These are phyloP conservation scores for Leccinellum rugosiceps DNA, from an alignment of 768 basidiomycete genomes.

Conservation along the genomic window DNA sequence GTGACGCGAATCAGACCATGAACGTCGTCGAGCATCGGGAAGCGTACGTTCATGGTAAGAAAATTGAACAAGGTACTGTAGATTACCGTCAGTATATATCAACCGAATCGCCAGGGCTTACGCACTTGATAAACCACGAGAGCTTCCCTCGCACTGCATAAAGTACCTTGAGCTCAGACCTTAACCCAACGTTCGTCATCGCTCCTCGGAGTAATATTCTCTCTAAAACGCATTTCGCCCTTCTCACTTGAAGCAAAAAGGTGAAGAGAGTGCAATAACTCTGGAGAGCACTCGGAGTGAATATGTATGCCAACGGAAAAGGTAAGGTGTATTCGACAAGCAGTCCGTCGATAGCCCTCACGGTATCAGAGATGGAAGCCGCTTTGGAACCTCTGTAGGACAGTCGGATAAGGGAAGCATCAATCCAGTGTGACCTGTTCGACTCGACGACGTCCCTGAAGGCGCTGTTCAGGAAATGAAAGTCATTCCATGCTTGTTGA, in stretches of 20 bases:
- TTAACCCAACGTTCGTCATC: conserved; percentile 31
- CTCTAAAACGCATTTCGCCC: conserved; percentile 71
- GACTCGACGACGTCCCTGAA: conserved; percentile 66
- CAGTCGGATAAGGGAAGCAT: conserved; percentile 66
- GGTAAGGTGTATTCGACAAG: conserved; percentile 77
- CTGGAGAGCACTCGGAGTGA: conserved; percentile 53
- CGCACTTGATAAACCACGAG: conserved; percentile 85
- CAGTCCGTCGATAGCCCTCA: conserved; percentile 64
- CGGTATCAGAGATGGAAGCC: conserved; percentile 46
- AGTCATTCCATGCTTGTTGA: conserved; percentile 72
- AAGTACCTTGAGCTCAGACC: conserved; percentile 60
- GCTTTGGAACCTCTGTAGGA: conserved; percentile 57
- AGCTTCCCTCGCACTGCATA: conserved; percentile 74
- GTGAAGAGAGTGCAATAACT: conserved; percentile 66
- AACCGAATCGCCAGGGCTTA: conserved; percentile 3
- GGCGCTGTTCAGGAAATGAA: conserved; percentile 79
- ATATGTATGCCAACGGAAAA: conserved; percentile 78
- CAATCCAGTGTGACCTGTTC: conserved; percentile 53
- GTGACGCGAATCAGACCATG: neutral
- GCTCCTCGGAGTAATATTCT: conserved; percentile 63
- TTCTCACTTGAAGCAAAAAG: conserved; percentile 68
- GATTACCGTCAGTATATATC: neutral
- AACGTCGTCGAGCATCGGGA: neutral
- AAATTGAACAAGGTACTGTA: conserved; percentile 64
- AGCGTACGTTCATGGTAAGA: conserved; percentile 65